Percentiles rank a stretch among this genome's conserved stretches.
Conservation (phyloP, 2,329 filamentous ascomycete genomes). For the Trichoderma atrobrunneum region DNA sequence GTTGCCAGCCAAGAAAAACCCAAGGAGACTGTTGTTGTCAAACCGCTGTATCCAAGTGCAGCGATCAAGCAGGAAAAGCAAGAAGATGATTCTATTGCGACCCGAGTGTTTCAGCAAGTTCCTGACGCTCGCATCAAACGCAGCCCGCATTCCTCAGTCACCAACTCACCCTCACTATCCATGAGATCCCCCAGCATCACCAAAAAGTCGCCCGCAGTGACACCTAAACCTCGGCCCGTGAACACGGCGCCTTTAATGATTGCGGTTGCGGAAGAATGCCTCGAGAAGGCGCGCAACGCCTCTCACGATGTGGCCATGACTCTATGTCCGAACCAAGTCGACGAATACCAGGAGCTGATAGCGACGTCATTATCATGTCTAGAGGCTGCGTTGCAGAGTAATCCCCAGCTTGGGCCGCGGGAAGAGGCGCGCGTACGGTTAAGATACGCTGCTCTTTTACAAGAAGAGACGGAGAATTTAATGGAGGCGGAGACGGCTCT, state of each 20-base stretch:
- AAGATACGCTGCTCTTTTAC: slow-evolving; percentile 67
- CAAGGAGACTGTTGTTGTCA: slow-evolving; percentile 16
- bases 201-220: slow-evolving; percentile 42
- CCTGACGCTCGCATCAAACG: slow-evolving; percentile 29
- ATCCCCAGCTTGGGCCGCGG: slow-evolving; percentile 58
- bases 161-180: slow-evolving; percentile 42
- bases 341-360: slow-evolving; percentile 70
- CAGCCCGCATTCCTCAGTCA: slow-evolving; percentile 40
- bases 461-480: slow-evolving; percentile 73
- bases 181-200: slow-evolving; percentile 40
- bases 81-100: slow-evolving; percentile 19
- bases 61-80: slow-evolving; percentile 18
- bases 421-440: slow-evolving; percentile 67
- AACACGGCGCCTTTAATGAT: slow-evolving; percentile 61
- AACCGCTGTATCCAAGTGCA: neutral
- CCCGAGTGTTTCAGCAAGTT: slow-evolving; percentile 18
- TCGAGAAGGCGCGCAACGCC: slow-evolving; percentile 60
- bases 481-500: slow-evolving; percentile 70
- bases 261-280: slow-evolving; percentile 73
- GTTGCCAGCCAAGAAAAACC: neutral
- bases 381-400: slow-evolving; percentile 61
- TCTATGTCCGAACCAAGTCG: slow-evolving; percentile 43
- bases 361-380: slow-evolving; percentile 71
- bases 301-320: slow-evolving; percentile 46
- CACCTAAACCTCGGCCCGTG: slow-evolving; percentile 41